Conservation (phyloP, 208 protist genomes). For the Acanthamoeba sp. region DNA sequence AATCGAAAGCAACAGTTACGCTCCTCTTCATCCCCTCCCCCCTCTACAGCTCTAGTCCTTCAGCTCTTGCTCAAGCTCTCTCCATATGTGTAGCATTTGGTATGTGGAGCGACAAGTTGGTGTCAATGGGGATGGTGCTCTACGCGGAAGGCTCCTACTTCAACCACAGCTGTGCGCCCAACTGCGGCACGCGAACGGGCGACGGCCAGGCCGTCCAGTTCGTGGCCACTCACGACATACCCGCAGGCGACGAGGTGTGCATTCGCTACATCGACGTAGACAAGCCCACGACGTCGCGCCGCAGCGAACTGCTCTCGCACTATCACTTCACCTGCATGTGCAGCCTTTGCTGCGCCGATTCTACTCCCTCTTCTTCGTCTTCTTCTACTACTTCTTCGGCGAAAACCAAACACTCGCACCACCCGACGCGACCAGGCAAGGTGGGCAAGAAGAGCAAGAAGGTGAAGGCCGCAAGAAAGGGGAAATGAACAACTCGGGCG, state of each 20-base stretch:
- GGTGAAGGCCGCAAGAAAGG: not conserved
- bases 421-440: constrained; percentile 21
- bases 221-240: not conserved
- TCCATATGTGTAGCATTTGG: not conserved
- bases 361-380: constrained; percentile 5
- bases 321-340: constrained; percentile 48
- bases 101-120: constrained; percentile 41
- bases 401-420: constrained; percentile 3
- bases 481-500: not conserved
- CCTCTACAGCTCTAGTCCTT: constrained; percentile 5
- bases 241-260: constrained; percentile 15
- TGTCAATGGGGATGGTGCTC: constrained; percentile 54
- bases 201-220: constrained; percentile 37
- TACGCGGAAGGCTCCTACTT: constrained; percentile 41
- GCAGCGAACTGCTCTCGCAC: constrained; percentile 24
- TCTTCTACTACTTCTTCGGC: not conserved
- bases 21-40: too few species aligned
- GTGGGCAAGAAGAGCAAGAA: constrained; percentile 13
- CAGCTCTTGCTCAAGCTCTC: too few species aligned
- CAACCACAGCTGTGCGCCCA: constrained; percentile 55
- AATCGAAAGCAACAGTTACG: constrained; percentile 29
- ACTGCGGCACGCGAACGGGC: constrained; percentile 5
- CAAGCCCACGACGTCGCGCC: constrained; percentile 6
- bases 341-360: not conserved
- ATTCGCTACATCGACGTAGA: constrained; percentile 38